Percentiles rank a stretch among this genome's conserved stretches.
These are phyloP conservation scores for Tylopilus sp. DNA, from an alignment of 768 basidiomycete genomes.

Conservation along the genomic window DNA sequence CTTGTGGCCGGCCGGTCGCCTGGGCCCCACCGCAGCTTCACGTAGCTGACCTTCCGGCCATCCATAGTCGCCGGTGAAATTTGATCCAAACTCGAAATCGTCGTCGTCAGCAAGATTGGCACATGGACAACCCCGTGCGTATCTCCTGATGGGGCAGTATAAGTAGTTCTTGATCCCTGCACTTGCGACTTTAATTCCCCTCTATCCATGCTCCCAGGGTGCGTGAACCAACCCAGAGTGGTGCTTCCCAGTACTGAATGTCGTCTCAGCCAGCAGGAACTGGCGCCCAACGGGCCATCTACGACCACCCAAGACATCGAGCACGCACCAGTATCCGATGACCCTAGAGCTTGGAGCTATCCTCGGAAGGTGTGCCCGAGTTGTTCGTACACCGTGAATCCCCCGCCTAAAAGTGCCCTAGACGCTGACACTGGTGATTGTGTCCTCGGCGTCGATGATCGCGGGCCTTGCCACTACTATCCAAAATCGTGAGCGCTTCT, in stretches of 20 bases:
- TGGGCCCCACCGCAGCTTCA: neutral
- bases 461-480: conserved; percentile 22
- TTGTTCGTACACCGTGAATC: too few relatives aligned
- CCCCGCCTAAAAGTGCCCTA: conserved; percentile 4
- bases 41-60: neutral
- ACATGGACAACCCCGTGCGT: conserved; percentile 1
- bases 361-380: conserved; percentile 45
- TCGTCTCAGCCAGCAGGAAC: neutral
- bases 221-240: neutral
- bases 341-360: conserved; percentile 57
- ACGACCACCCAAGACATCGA: conserved; percentile 30
- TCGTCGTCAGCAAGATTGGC: neutral
- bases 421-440: conserved; percentile 24
- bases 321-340: conserved; percentile 46
- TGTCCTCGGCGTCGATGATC: conserved; percentile 30
- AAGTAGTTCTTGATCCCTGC: neutral
- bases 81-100: neutral
- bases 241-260: neutral
- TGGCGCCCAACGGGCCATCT: neutral
- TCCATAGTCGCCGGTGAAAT: conserved; percentile 1
- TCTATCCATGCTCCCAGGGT: conserved; percentile 13
- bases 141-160: conserved; percentile 1
- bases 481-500: conserved; percentile 25
- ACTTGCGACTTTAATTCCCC: neutral
- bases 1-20: neutral